Base-by-base conservation (phyloP, 1,284 basidiomycete species). In the Sanghuangporus sanghuang region DNA sequence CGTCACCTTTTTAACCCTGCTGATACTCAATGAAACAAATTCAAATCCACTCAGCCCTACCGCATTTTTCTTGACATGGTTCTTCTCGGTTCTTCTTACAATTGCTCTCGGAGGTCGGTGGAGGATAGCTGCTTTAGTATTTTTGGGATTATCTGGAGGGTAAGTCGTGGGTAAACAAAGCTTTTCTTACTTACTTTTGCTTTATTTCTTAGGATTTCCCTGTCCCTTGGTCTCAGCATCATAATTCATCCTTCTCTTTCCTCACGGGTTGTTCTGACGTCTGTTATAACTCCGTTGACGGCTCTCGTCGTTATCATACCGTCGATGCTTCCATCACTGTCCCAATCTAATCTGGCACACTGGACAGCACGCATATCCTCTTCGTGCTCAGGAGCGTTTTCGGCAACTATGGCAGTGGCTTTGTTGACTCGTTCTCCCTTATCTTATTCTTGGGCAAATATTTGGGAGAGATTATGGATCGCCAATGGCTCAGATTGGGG, bases 381-480 rank as follows among this genome's bases (percentile, higher is more conserved):
- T 12, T 75, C 84, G 1, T 78, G 84, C 3, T 77, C 78, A 2
- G 87, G 87, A 6, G 76, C 86, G 0, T 86, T 87, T 59, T 84
- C 85, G 32, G 64, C 84, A 12, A 73, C 81, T 9, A 61, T 85
- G 39, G 77, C 82, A 7, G 82, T 87, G 42, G 79, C 86, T 6
- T 71, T 88, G 23, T 74, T 89, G 3, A 71, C 80, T 21, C 72
- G 77, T n/a, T 78, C 82, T 0, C 69, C 76, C 9, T 72, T 36
- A 21, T 65, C 35, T 32, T 54, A 59, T 44, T 67, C 80, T 0
- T 89, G 86, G 86, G 79, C 80, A 4, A 79, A 86, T 68, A 77
- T 80, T 8, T 89, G 85, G 85, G 80, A 83, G 58, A 78, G 86
- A 12, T 72, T 87, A 3, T 87, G 83, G 81, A 66, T 83, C 21